These are phyloP conservation scores for Garcia nutans DNA, from an alignment of 345 rosid genomes.

Conservation along the genomic window DNA sequence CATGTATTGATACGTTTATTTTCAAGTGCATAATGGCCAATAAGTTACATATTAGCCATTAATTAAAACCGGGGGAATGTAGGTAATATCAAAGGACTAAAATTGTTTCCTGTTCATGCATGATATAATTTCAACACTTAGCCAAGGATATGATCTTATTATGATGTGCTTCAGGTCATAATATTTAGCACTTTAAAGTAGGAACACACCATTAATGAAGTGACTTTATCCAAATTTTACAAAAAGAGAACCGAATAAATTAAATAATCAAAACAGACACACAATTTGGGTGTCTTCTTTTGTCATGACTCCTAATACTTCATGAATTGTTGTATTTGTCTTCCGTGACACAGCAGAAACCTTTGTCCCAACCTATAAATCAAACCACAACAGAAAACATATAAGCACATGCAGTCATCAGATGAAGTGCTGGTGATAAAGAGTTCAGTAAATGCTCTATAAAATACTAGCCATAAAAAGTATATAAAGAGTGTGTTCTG, in stretches of 20 bases:
- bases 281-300: conserved; percentile 79
- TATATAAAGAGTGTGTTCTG: not conserved
- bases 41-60: too few species aligned
- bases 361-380: conserved; percentile 75
- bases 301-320: conserved; percentile 88
- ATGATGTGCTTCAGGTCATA: conserved; percentile 4
- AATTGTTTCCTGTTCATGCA: not conserved
- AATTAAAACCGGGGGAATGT: too few species aligned
- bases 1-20: too few species aligned
- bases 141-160: not conserved
- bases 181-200: not conserved
- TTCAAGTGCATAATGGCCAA: too few species aligned
- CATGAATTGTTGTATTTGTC: conserved; percentile 94
- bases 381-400: conserved; percentile 1
- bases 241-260: not conserved
- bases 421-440: not conserved
- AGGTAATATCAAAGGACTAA: not conserved
- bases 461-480: not conserved
- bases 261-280: conserved; percentile 28
- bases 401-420: conserved; percentile 8
- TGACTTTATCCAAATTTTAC: not conserved
- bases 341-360: conserved; percentile 95
- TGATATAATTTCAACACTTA: not conserved
- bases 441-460: not conserved
- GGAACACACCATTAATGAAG: not conserved